A percentile compares a stretch with the other conserved stretches of the same genome.
Conservation (phyloP, 2,329 filamentous ascomycete species). For the Aspergillus sp. region DNA sequence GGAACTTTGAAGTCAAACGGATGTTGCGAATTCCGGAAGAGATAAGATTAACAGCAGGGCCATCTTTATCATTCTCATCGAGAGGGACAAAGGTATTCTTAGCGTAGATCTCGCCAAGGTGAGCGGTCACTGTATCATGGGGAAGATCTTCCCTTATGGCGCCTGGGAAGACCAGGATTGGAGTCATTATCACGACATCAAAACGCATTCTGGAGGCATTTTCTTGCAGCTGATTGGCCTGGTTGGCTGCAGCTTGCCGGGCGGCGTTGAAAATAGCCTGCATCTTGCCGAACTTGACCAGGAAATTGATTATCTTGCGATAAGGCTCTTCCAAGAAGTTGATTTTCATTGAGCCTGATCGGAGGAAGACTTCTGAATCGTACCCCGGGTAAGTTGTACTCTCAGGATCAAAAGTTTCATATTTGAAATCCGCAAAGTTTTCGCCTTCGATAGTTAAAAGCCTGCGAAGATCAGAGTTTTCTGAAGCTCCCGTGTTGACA, state of each 20-base stretch:
- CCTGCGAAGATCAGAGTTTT: conserved; percentile 76
- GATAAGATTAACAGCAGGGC: conserved; percentile 82
- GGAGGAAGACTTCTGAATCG: conserved; percentile 85
- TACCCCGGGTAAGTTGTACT: conserved; percentile 86
- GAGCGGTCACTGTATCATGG: conserved; percentile 84
- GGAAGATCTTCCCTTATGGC: conserved; percentile 69
- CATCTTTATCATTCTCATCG: conserved; percentile 67
- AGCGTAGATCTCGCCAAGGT: conserved; percentile 95
- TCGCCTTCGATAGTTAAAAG: conserved; percentile 94
- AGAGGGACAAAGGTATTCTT: conserved; percentile 89
- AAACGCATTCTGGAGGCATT: conserved; percentile 89
- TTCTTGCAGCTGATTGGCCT: conserved; percentile 90
- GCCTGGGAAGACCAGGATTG: conserved; percentile 91
- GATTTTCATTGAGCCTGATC: conserved; percentile 92
- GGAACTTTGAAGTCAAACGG: conserved; percentile 82
- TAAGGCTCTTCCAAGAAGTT: conserved; percentile 98
- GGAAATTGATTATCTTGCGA: conserved; percentile 94
- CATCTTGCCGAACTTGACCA: conserved; percentile 99
- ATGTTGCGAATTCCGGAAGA: conserved; percentile 91
- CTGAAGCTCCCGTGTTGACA: conserved; percentile 83
- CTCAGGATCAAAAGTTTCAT: conserved; percentile 85
- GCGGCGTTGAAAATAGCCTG: conserved; percentile 98
- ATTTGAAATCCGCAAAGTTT: conserved; percentile 93
- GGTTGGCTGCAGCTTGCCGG: conserved; percentile 87
- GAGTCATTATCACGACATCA: conserved; percentile 88